Conservation (phyloP, 805 yeast genomes). For the Brettanomyces bruxellensis region DNA sequence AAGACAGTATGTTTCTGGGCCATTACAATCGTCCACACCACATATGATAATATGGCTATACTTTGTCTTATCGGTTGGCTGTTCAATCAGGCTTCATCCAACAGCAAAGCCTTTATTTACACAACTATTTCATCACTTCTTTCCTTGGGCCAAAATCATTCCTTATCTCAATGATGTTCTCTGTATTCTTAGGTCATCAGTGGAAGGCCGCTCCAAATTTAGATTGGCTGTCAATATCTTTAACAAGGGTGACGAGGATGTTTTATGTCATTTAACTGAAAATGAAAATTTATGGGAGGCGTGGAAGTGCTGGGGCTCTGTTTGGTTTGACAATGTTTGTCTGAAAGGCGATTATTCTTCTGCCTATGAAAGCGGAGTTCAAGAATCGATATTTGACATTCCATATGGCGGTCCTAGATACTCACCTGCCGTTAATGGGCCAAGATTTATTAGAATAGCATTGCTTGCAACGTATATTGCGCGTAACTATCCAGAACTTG, state of each 20-base stretch:
- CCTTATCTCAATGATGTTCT: constrained; percentile 55
- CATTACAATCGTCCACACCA: constrained; percentile 59
- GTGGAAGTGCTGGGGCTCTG: constrained; percentile 80
- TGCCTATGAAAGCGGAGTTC: constrained; percentile 47
- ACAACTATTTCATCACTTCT: constrained; percentile 42
- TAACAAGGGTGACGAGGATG: constrained; percentile 22
- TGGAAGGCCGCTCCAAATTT: constrained; percentile 10
- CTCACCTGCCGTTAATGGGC: constrained; percentile 37
- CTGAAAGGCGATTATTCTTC: constrained; percentile 45
- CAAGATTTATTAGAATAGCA: constrained; percentile 42
- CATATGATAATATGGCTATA: constrained; percentile 74
- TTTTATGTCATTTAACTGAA: constrained; percentile 42
- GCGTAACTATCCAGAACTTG: constrained; percentile 41
- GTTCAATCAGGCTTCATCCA: constrained; percentile 40
- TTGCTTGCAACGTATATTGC: constrained; percentile 44
- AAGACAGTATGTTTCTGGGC: constrained; percentile 59
- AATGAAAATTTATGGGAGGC: constrained; percentile 64
- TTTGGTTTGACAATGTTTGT: constrained; percentile 62
- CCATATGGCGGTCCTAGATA: constrained; percentile 56
- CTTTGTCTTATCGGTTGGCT: constrained; percentile 56
- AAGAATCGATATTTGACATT: constrained; percentile 48
- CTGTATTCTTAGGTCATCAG: constrained; percentile 22
- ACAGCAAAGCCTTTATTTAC: constrained; percentile 36
- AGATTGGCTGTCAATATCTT: background rate
- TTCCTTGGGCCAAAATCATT: constrained; percentile 64